Evolutionary conservation across 257 asterid species (phyloP), one percentile per base, ranked within the genome.

Genomic region (Oldenlandia corymbosa): DNA sequence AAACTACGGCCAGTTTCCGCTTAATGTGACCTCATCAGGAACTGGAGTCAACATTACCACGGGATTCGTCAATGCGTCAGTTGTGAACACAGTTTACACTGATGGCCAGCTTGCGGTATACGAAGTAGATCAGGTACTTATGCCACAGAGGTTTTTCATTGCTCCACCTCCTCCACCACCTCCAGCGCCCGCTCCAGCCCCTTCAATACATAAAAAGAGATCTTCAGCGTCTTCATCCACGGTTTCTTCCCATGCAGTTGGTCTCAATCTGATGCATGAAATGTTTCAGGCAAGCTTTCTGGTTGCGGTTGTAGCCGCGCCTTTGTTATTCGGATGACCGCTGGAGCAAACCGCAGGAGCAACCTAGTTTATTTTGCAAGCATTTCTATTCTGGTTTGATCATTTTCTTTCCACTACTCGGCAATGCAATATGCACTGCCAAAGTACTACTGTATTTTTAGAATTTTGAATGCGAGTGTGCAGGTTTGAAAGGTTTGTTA

Each of bases 181-280:
- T 28, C 66, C 76, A 16, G 62, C 85, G 11, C 91, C 88, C 17
- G 75, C 89, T 7, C 92, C 88, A 7, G 83, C 85, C 0, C 85
- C 88, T n/a, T 4, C 71, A 8, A 70, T 67, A 32, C 59, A 47
- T 18, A 68, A 67, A 60, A 81, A 81, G 45, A 31, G 26, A 52
- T 13, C 62, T 31, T 58, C 64, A 69, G n/a, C 20, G 59, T 63
- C 1, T 74, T 55, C 51, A 20, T 26, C 54, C 23, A 50, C 59
- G 24, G 63, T 83, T 62, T 82, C 85, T 62, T 82, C 85, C 23
- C 62, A 50, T 47, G 79, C 78, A 36, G 34, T 30, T 36, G 36
- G 47, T 52, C 47, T 45, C 21, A 31, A 61, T 52, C 47, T 37
- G 32, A 28, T 66, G 10, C 28, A n/a, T 31, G 20, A 24, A 65